Evolutionary conservation across 176 grass and related monocot species (phyloP).

Genomic region (Puya raimondii): DNA sequence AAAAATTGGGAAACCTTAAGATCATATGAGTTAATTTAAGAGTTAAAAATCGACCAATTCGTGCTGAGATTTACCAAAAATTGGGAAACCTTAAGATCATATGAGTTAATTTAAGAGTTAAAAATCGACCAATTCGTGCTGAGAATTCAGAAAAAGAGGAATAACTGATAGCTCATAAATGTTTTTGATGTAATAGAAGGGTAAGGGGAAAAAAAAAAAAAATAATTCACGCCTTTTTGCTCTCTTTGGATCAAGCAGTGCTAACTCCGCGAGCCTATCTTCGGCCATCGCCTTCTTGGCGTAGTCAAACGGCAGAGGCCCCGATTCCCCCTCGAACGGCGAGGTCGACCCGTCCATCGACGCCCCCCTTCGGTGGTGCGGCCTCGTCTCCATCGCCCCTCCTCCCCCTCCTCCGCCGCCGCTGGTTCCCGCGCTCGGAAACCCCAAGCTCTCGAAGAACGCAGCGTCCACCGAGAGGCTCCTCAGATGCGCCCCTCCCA

Average conservation of each 20-base stretch:
- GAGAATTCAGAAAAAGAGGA: no score
- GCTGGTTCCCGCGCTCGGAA: slow-evolving; percentile 28
- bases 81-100: no score
- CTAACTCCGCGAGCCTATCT: slow-evolving; percentile 67
- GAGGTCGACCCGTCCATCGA: slow-evolving; percentile 73
- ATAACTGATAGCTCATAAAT: no score
- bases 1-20: no score
- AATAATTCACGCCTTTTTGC: slow-evolving; percentile 56
- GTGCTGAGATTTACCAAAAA: no score
- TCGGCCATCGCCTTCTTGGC: slow-evolving; percentile 85
- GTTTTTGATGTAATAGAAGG: neutral
- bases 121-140: no score
- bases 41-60: no score
- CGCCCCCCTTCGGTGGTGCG: slow-evolving; percentile 62
- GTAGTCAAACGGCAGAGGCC: slow-evolving; percentile 45
- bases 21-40: no score
- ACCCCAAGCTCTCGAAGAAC: slow-evolving; percentile 70
- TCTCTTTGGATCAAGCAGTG: slow-evolving; percentile 83
- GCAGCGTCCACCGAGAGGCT: slow-evolving; percentile 89
- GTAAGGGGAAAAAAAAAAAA: neutral
- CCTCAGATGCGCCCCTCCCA: slow-evolving; percentile 34
- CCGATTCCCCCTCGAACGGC: slow-evolving; percentile 67
- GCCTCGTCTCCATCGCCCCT: neutral
- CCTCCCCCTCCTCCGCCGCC: neutral
- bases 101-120: no score